Conservation (phyloP, 345 rosid genomes). For the Camelina sativa region DNA sequence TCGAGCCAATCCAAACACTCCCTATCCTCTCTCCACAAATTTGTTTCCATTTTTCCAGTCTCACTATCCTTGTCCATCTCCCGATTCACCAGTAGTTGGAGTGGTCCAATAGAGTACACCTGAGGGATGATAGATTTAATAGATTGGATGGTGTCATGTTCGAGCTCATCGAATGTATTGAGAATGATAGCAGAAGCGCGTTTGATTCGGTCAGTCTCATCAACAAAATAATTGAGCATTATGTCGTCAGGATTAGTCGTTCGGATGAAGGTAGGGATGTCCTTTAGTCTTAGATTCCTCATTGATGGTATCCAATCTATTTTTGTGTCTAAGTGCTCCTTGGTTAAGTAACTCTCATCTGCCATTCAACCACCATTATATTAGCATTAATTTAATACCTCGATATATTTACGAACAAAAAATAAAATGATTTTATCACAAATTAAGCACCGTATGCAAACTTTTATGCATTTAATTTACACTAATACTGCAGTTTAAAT, state of each 20-base stretch:
- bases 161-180: conserved; percentile 48
- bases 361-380: neutral
- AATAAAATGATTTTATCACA: too few relatives aligned
- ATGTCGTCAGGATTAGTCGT: conserved; percentile 39
- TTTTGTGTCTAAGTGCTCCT: conserved; percentile 41
- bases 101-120: conserved; percentile 32
- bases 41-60: conserved; percentile 3
- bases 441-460: neutral
- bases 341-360: conserved; percentile 46
- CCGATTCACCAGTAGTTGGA: conserved; percentile 7
- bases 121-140: conserved; percentile 43
- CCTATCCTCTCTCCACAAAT: conserved; percentile 42
- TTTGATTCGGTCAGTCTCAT: conserved; percentile 15
- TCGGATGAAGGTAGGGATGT: conserved; percentile 43
- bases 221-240: conserved; percentile 28
- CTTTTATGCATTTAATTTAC: neutral
- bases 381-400: too few relatives aligned
- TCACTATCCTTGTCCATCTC: neutral
- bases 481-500: too few relatives aligned
- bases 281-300: conserved; percentile 36
- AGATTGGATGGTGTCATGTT: conserved; percentile 35
- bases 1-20: conserved; percentile 45
- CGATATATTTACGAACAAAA: neutral
- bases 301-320: conserved; percentile 50
- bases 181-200: conserved; percentile 43